Base-by-base conservation (phyloP, 306 rosid genomes). In the Macrotyloma uniflorum region DNA sequence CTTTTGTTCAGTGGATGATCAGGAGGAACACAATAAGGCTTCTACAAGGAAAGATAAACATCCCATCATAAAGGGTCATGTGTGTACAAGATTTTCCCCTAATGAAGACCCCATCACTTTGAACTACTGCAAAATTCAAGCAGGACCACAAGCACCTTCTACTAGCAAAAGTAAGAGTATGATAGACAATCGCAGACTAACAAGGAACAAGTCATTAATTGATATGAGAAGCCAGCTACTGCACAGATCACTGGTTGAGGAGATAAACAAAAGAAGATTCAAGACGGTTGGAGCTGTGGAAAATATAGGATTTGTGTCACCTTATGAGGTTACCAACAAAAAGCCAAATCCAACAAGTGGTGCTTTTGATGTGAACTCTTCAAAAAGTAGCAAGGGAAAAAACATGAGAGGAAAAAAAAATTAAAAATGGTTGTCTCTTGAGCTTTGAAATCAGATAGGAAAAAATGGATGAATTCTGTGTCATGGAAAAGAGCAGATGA, bases 281-380 rank as follows among this genome's bases (percentile, higher is more conserved):
- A 91, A 89, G 49, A 90, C 97, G 9, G 90, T 90, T 5, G 97
- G 96, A 83, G 90, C 90, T 0, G 90, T 91, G 67, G 97, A 94
- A 82, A 80, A 83, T 74, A 90, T 94, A 9, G 98, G 98, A 46
- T 94, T 86, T 83, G 90, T 86, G 80, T 43, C 87, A 26, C 96
- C 97, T 33, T 86, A 49, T 72, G 93, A 83, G 19, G 77, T 80
- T 79, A 67, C 93, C 51, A 69, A 74, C 28, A 79, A 75, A 59
- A 51, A 12, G 46, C 38, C 51, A 72, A 80, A 18, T 35, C 82
- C 84, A 71, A 45, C 30, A 19, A 62, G 54, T 54, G 80, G 74
- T 53, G 68, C 66, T 68, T 72, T 75, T 18, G 51, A 30, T 62
- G 49, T 68, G 67, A 83, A 49, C 9, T 42, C 54, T 43, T 57